Evolutionary conservation across 73 alveolate species (phyloP).

Genomic region (Effrenium voratum): DNA sequence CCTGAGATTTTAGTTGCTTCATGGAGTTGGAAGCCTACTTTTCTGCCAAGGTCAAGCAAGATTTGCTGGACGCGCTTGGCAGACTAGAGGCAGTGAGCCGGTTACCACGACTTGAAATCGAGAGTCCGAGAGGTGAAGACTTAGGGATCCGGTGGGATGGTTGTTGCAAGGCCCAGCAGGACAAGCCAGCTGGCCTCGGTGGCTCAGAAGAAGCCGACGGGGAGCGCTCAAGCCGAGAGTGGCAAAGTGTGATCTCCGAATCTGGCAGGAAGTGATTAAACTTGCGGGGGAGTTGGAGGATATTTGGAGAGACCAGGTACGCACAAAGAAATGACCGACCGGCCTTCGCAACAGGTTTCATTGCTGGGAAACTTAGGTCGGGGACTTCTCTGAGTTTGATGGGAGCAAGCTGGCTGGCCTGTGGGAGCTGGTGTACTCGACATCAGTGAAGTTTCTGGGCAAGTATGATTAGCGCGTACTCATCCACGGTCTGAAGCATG

Average conservation of each 20-base stretch:
- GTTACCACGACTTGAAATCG: neutral
- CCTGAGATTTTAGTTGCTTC: neutral
- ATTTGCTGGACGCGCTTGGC: constrained; percentile 63
- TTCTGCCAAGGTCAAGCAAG: constrained; percentile 40
- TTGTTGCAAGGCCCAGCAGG: constrained; percentile 24
- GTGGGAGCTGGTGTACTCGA: constrained; percentile 72
- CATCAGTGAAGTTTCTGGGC: constrained; percentile 74
- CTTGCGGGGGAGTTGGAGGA: constrained; percentile 93
- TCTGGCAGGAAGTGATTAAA: constrained; percentile 68
- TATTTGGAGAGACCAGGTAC: constrained; percentile 78
- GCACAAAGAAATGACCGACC: neutral
- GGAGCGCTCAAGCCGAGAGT: neutral
- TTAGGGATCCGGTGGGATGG: neutral
- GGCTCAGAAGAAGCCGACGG: constrained; percentile 76
- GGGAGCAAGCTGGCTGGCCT: constrained; percentile 68
- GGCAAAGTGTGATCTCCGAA: neutral
- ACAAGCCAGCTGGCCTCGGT: constrained; percentile 88
- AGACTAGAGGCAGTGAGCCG: constrained; percentile 81
- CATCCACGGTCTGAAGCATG: neutral
- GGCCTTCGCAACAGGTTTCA: neutral
- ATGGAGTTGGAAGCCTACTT: neutral
- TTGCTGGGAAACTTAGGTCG: constrained; percentile 13
- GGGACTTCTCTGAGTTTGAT: constrained; percentile 58
- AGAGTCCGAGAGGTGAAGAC: neutral
- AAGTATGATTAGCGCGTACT: neutral